Base-by-base conservation (phyloP, 2,329 filamentous ascomycete species). In the Chaetomium strumarium region DNA sequence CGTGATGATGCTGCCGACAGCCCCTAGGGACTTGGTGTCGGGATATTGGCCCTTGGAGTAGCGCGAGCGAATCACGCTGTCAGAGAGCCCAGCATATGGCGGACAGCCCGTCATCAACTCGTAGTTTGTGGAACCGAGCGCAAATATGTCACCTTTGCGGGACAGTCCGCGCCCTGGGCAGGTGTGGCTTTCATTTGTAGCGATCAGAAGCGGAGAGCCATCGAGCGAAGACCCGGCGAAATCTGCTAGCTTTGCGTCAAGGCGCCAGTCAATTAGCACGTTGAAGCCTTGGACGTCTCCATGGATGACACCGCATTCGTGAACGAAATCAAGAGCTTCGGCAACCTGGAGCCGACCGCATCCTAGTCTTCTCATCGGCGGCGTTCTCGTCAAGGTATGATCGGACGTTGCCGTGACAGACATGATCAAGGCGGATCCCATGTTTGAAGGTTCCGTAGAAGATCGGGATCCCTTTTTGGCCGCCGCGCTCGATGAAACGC, bases 191-290 rank as follows among this genome's bases (percentile, higher is more conserved):
- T 37, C 37, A 7, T 43, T 31, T 11, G 47, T 44, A 1, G 19
- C 33, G 7, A 52, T 38, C 12, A 52, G 49, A 31, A 52, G 43
- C 14, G 43, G 43, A 17, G 31, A 42, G 13, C 43, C 49, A 17
- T 52, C 49, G 7, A 52, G 37, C 3, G 38, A 52, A 14, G 49
- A 52, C 11, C 49, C 49, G 3, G 44, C 49, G n/a, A 51, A 51
- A 31, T 51, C 49, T 10, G 49, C 36, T 3, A 47, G 43, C 31
- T 52, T 52, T 6, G 39, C 49, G 19, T 52, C 39, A 12, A 52
- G 44, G n/a, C 13, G 30, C 1, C 31, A 8, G 42, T 43, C 37
- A 4, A 52, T 30, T 6, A 52, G 30, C 19, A 52, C 37, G 14
- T 52, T 52, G 38, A 30, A 31, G 8, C 38, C 17, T 9, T 41